A percentile compares a stretch with the other conserved stretches of the same genome.
Conservation (phyloP, 441 rosid species). For the Gossypium trilobum region DNA sequence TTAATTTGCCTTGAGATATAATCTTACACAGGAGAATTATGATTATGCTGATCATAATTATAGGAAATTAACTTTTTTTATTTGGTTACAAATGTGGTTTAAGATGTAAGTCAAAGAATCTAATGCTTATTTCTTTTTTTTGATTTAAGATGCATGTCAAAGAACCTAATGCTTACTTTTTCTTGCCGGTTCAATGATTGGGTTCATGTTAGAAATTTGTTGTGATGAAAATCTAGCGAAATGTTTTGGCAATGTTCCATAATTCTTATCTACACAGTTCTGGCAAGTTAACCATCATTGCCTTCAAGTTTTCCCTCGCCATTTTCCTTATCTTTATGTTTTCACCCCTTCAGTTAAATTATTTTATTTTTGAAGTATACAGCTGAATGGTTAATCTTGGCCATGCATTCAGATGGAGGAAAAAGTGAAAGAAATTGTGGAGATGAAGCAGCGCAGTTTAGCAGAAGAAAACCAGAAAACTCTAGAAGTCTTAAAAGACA, state of each 20-base stretch:
- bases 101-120: background rate
- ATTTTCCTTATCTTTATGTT: background rate
- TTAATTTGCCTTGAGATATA: background rate
- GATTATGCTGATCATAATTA: background rate
- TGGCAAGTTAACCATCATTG: background rate
- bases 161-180: slow-evolving; percentile 9
- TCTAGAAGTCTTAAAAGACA: slow-evolving; percentile 77
- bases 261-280: background rate
- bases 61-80: slow-evolving; percentile 5
- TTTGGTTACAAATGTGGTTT: background rate
- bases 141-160: background rate
- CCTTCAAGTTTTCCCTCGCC: background rate
- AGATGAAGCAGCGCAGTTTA: slow-evolving; percentile 89
- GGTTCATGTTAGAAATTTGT: background rate
- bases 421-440: slow-evolving; percentile 96
- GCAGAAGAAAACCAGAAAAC: slow-evolving; percentile 99
- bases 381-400: background rate
- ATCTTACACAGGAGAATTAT: background rate
- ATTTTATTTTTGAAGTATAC: background rate
- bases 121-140: background rate
- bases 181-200: background rate
- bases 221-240: background rate
- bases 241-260: background rate
- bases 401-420: slow-evolving; percentile 79
- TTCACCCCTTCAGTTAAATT: background rate